Conservation (phyloP, 306 rosid genomes). For the Adenanthera pavonina region DNA sequence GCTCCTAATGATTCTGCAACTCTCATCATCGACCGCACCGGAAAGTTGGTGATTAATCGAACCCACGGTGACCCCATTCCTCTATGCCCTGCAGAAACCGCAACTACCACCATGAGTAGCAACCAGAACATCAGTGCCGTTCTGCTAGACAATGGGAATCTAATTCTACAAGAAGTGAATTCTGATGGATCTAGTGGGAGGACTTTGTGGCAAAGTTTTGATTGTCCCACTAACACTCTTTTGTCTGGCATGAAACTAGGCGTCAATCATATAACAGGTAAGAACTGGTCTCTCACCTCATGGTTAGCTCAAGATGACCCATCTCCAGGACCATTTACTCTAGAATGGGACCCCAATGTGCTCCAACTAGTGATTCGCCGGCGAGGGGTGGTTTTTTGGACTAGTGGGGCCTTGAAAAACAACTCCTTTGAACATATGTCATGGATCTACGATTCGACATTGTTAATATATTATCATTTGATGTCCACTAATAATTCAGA, state of each 20-base stretch:
- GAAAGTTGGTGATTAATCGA: neutral
- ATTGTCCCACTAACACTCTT: neutral
- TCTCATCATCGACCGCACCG: neutral
- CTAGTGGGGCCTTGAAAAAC: neutral
- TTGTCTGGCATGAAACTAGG: neutral
- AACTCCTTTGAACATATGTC: neutral
- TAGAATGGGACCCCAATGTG: neutral
- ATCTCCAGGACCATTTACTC: neutral
- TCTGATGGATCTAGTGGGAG: neutral
- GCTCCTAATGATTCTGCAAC: neutral
- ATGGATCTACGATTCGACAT: no score
- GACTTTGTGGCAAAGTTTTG: slow-evolving; percentile 13
- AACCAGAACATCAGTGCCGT: neutral
- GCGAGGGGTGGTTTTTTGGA: neutral
- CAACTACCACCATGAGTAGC: neutral
- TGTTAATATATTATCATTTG: neutral
- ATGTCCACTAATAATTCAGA: neutral
- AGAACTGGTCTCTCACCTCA: slow-evolving; percentile 11
- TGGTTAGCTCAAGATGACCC: neutral
- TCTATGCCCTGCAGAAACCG: neutral
- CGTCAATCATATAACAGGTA: neutral
- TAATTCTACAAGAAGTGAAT: neutral
- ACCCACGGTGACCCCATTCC: neutral
- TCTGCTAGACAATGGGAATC: neutral
- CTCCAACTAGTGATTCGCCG: neutral